Evolutionary conservation across 129 eudicot species (phyloP).

Genomic region (Tagetes patula): DNA sequence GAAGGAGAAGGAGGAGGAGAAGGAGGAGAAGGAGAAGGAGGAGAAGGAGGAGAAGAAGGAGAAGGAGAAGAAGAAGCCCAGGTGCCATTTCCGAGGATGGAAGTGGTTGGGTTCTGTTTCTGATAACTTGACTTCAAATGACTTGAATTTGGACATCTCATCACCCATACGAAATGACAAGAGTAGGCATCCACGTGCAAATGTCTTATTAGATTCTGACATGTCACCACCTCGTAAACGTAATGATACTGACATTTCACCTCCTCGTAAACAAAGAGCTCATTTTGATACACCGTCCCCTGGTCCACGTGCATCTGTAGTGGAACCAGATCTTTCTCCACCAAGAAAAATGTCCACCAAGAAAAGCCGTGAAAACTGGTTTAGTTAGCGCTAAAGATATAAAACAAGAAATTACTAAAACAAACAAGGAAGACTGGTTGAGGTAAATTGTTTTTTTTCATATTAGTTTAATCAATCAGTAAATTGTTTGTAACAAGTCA

Average conservation of each 20-base stretch:
- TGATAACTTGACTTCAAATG: constrained; percentile 31
- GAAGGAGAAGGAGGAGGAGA: too few species aligned
- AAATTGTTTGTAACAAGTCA: background rate
- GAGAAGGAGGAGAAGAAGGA: too few species aligned
- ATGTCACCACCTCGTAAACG: constrained; percentile 64
- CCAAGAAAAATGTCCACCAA: constrained; percentile 68
- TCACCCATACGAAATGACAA: constrained; percentile 48
- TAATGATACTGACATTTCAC: constrained; percentile 46
- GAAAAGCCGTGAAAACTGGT: constrained; percentile 59
- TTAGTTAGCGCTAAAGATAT: constrained; percentile 79
- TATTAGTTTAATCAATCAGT: constrained; percentile 4
- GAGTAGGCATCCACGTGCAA: constrained; percentile 12
- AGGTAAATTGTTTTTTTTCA: too few species aligned
- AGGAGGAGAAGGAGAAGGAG: too few species aligned
- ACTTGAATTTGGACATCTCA: constrained; percentile 50
- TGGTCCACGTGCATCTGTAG: constrained; percentile 22
- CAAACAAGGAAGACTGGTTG: constrained; percentile 63
- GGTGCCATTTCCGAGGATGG: constrained; percentile 96
- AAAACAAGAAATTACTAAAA: constrained; percentile 66
- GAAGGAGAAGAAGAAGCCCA: too few species aligned
- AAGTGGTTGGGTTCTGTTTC: constrained; percentile 91
- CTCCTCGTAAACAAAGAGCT: too few species aligned
- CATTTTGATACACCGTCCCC: too few species aligned
- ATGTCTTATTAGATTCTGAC: constrained; percentile 34
- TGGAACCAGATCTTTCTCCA: constrained; percentile 56